Base-by-base conservation (phyloP, 139 green algal species). In the Coelastrella sp. region DNA sequence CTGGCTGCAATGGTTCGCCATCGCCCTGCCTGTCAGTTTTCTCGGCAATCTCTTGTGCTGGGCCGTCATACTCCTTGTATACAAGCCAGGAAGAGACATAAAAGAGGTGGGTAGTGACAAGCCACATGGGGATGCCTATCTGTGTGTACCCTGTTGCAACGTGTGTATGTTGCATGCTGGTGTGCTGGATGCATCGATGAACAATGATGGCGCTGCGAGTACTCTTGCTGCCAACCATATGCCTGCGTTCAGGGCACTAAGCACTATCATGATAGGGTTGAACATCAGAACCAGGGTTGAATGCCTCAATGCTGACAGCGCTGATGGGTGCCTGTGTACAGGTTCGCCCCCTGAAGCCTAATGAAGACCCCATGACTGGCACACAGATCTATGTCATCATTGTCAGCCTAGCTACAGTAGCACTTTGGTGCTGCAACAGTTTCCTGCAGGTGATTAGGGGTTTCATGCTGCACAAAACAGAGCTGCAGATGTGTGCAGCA, bases 1-100 rank as follows among this genome's bases (percentile, higher is more conserved):
- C 81, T 96, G 93, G 93, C 87, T 95, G 23, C 34, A 85, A 27
- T 96, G 93, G 93, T 95, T 96, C 84, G 89, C 89, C 4, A 89
- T 96, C 21, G 86, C 93, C 1, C 81, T 96, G 74, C 93, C 93
- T 0, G 88, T 96, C 2, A 53, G 51, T 30, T 38, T 87, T 1
- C 9, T 84, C 13, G 89, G 80, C 84, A 91, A 92, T 68, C 23
- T 95, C 21, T 6, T 89, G n/a, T 92, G 87, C 86, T 96, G 93
- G 93, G 73, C 17, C 0, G 0, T 93, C 17, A 85, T 94, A 37
- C 80, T 91, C 35, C 8, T 81, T 5, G 81, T 87, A 11, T 94
- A 94, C 87, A 87, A 82, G 30, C 91, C 89, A 1, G 84, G 86
- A 30, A 35, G 8, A 0, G 76, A 67, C 37, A 90, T 91, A 27